Percentiles rank a stretch among this genome's conserved stretches.
phyloP scores from a whole-genome alignment of 176 grass and related monocot genomes.

The Pontederia crassipes region DNA sequence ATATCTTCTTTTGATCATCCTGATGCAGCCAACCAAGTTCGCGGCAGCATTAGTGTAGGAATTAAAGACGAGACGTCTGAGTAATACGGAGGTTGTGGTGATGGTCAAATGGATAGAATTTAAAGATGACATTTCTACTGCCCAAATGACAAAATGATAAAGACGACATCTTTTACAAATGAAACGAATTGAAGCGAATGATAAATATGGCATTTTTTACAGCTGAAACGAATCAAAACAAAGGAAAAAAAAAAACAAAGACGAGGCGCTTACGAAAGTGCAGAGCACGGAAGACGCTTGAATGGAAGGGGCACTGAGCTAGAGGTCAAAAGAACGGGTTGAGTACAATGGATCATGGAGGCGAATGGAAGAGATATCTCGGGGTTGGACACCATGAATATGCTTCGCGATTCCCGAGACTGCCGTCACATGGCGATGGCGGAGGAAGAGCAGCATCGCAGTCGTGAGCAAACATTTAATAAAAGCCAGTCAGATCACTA shows the following conservation, averaged over 20 bases:
- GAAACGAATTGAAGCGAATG: neutral
- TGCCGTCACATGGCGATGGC: slow-evolving; percentile 3
- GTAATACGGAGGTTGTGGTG: neutral
- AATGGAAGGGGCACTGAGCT: neutral
- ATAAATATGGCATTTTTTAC: neutral
- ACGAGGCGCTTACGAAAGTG: neutral
- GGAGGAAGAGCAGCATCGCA: neutral
- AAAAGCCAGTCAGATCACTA: neutral
- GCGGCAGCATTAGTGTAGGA: neutral
- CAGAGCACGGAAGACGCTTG: neutral
- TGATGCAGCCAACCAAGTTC: neutral
- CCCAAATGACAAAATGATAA: neutral
- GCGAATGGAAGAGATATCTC: slow-evolving; percentile 2
- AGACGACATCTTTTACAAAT: neutral
- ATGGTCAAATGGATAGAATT: no score
- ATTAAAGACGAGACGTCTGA: neutral
- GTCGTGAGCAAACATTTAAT: neutral
- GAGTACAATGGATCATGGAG: no score
- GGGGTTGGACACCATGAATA: slow-evolving; percentile 1
- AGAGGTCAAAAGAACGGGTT: no score
- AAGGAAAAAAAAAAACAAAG: neutral
- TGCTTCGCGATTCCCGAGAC: slow-evolving; percentile 8
- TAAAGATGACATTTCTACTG: neutral
- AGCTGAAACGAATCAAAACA: neutral
- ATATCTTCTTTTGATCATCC: slow-evolving; percentile 19